Base-by-base conservation (phyloP, 768 basidiomycete genomes). In the Lactarius vividus region DNA sequence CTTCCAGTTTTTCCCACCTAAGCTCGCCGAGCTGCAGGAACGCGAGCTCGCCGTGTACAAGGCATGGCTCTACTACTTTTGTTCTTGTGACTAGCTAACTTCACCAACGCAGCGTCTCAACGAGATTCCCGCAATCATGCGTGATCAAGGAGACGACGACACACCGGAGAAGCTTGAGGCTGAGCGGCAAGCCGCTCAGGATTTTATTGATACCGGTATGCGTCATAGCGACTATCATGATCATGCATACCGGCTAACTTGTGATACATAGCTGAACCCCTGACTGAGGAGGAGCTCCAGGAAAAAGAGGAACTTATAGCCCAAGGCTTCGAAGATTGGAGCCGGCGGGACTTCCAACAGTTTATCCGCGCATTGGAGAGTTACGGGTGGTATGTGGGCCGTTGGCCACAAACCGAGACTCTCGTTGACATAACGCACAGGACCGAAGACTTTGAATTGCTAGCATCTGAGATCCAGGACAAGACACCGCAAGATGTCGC, bases 1-100 rank as follows among this genome's bases (percentile, higher is more conserved):
- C 75, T 96, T 94, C 83, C 96, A 99, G 73, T 98, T 99, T 82
- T 98, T 92, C 79, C 91, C 95, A 8, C 84, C 87, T 0, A 82
- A 88, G 60, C 77, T 98, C 13, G 82, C 86, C 4, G 87, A 86
- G 71, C 79, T 98, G 31, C 95, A 98, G 73, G 93, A 96, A 71
- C 84, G 88, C 62, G 96, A 98, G 75, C 79, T 90, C 23, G 88
- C 88, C 0, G 91, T 88, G 13, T 88, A 88, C 75, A 91, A 91
- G 80, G 91, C 88, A 64, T 53, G 74, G 69, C 37, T 39, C 55
- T 28, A 20, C 46, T 28, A 33, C 42, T 18, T 64, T 9, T 42
- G 9, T n/a, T 31, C 56, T 26, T 35, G 26, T 42, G 20, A 35
- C 11, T 11, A 5, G 37, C 58, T 68, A n/a, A 65, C 39, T 16